phyloP scores from a whole-genome alignment of 495 filamentous ascomycete species.

The Xylaria sp. region DNA sequence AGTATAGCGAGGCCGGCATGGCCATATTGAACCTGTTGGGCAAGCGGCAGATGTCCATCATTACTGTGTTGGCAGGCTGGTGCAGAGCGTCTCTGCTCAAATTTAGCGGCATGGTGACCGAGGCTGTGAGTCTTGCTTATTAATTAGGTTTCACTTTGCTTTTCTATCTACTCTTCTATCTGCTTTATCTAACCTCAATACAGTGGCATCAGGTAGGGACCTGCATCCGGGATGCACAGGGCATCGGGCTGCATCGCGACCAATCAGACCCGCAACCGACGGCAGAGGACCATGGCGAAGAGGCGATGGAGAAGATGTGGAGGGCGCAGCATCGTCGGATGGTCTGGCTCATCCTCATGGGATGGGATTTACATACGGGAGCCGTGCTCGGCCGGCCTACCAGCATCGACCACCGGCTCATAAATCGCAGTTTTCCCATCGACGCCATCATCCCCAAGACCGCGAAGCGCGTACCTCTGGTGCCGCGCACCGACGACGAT shows the following conservation, averaged over 20 bases:
- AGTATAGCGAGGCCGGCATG: slow-evolving; percentile 65
- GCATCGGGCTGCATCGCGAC: slow-evolving; percentile 66
- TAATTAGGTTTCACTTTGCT: slow-evolving; percentile 11
- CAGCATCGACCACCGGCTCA: slow-evolving; percentile 54
- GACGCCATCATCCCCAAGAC: slow-evolving; percentile 46
- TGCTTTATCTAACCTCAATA: slow-evolving; percentile 25
- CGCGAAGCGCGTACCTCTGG: slow-evolving; percentile 43
- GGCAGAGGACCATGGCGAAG: slow-evolving; percentile 49
- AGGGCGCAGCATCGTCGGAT: slow-evolving; percentile 58
- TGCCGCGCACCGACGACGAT: slow-evolving; percentile 44
- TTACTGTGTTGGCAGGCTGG: slow-evolving; percentile 64
- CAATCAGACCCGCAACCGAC: slow-evolving; percentile 48
- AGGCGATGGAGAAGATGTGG: slow-evolving; percentile 59
- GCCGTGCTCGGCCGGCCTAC: slow-evolving; percentile 65
- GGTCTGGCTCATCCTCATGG: slow-evolving; percentile 63
- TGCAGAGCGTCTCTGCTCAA: slow-evolving; percentile 56
- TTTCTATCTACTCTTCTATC: too few species aligned
- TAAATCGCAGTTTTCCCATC: slow-evolving; percentile 48
- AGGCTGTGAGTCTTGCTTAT: slow-evolving; percentile 45
- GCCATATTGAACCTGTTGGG: slow-evolving; percentile 60
- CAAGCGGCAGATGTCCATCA: slow-evolving; percentile 60
- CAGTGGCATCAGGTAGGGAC: slow-evolving; percentile 66
- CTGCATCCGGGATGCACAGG: slow-evolving; percentile 67
- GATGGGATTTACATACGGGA: slow-evolving; percentile 67
- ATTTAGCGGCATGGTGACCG: slow-evolving; percentile 57